Evolutionary conservation across 768 basidiomycete species (phyloP).

Genomic region (Boletus rubropictus): DNA sequence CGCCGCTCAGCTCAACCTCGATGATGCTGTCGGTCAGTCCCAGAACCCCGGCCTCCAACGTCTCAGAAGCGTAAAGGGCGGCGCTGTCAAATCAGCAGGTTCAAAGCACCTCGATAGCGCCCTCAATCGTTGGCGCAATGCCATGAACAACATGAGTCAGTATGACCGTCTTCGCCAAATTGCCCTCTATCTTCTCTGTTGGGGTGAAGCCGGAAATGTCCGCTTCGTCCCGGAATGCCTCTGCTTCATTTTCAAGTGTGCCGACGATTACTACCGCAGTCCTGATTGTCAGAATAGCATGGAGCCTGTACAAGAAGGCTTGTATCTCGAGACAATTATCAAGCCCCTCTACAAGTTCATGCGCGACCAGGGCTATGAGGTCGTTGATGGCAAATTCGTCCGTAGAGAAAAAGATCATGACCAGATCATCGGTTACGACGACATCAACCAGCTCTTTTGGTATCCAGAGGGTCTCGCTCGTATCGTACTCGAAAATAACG

Average conservation of each 20-base stretch:
- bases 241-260: constrained; percentile 99
- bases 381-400: constrained; percentile 91
- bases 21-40: constrained; percentile 94
- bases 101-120: constrained; percentile 90
- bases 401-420: constrained; percentile 92
- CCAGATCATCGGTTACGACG: constrained; percentile 97
- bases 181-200: constrained; percentile 92
- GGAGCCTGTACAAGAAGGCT: constrained; percentile 90
- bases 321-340: constrained; percentile 87
- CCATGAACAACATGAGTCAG: constrained; percentile 99
- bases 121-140: constrained; percentile 91
- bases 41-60: constrained; percentile 92
- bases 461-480: constrained; percentile 96
- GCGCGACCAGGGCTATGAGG: constrained; percentile 96
- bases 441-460: constrained; percentile 99
- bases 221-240: constrained; percentile 95
- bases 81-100: constrained; percentile 43
- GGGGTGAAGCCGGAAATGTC: constrained; percentile 98
- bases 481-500: constrained; percentile 84
- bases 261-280: constrained; percentile 98
- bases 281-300: constrained; percentile 93
- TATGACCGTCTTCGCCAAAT: constrained; percentile 97
- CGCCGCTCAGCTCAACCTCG: constrained; percentile 96
- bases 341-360: constrained; percentile 95
- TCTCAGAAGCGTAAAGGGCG: constrained; percentile 73